Evolutionary conservation across 139 green algal genomes (phyloP), one percentile per base, ranked within the genome.

Genomic region (Tetraselmis striata): DNA sequence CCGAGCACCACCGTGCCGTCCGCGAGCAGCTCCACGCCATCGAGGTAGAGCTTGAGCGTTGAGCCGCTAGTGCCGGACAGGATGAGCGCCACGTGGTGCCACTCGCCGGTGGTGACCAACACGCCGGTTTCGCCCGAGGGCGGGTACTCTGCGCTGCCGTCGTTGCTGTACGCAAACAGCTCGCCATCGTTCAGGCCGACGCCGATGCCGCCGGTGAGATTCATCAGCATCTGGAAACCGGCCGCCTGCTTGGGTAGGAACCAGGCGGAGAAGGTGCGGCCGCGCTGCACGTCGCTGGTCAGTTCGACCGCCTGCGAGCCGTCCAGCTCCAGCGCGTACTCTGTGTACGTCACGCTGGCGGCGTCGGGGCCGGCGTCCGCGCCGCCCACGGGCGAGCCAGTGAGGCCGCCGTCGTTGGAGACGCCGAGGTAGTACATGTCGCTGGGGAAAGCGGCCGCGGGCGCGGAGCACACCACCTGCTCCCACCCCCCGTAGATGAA

Each of bases 401-500:
- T 81, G 28, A 80, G 28, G 31, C 67, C 74, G 27, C 27, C 81
- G 29, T 84, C 81, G 75, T 84, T 84, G 28, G 74, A 81, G 29
- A 84, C 28, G 28, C 81, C 81, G 26, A 84, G 28, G 75, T 81
- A 81, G 74, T 80, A 84, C 24, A 30, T 30, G 24, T 81, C 27
- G 27, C n/a, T 76, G 11, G 75, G 75, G 81, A 76, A 81, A 28
- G 77, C 22, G 5, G 18, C 29, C 32, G 76, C 77, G 76, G 67
- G 74, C n/a, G 59, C 25, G 26, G 45, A 30, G 81, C 81, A 84
- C 2, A 28, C 76, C 18, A 67, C 76, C 29, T 30, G n/a, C 31
- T 84, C 81, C 25, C 32, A 84, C 25, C 18, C 30, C 25, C 81
- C 81, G 76, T 84, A 84, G 28, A 81, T 74, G 75, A 78, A 84